A percentile compares a stretch with the other conserved stretches of the same genome.
phyloP scores from a whole-genome alignment of 1,139 yeast genomes.

The Scheffersomyces cryptocercus region DNA sequence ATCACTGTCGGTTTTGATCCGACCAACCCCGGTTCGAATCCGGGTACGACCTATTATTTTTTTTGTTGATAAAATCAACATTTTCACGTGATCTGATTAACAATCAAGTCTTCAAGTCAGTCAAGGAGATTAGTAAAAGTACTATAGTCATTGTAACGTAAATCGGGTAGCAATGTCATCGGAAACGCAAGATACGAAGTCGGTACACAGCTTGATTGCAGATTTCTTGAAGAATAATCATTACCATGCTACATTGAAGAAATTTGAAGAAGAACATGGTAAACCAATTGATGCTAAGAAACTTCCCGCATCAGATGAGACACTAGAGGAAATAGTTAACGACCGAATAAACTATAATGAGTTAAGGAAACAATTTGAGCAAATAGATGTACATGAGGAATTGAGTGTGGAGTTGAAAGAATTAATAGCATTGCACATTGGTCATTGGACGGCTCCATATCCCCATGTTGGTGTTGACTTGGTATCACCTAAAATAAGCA shows the following conservation, averaged over 20 bases:
- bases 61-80: neutral
- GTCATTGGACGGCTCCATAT: constrained; percentile 38
- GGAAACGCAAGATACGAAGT: constrained; percentile 11
- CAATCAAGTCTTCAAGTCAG: constrained; percentile 12
- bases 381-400: constrained; percentile 8
- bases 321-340: constrained; percentile 48
- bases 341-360: constrained; percentile 48
- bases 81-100: neutral
- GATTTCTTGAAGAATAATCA: constrained; percentile 54
- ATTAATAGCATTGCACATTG: constrained; percentile 26
- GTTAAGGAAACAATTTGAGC: constrained; percentile 12
- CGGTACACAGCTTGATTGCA: constrained; percentile 47
- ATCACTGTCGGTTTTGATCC: constrained; percentile 46
- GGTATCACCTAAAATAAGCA: constrained; percentile 9
- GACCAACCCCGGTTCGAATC: constrained; percentile 51
- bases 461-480: constrained; percentile 15
- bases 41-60: constrained; percentile 78
- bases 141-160: too few relatives aligned
- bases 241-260: constrained; percentile 42
- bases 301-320: constrained; percentile 35
- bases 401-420: constrained; percentile 7
- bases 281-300: constrained; percentile 25
- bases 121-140: neutral
- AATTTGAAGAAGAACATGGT: constrained; percentile 51
- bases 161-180: neutral